Percentiles rank a stretch among this genome's conserved stretches.
phyloP scores from a whole-genome alignment of 441 rosid species.

The Aleurites moluccanus region DNA sequence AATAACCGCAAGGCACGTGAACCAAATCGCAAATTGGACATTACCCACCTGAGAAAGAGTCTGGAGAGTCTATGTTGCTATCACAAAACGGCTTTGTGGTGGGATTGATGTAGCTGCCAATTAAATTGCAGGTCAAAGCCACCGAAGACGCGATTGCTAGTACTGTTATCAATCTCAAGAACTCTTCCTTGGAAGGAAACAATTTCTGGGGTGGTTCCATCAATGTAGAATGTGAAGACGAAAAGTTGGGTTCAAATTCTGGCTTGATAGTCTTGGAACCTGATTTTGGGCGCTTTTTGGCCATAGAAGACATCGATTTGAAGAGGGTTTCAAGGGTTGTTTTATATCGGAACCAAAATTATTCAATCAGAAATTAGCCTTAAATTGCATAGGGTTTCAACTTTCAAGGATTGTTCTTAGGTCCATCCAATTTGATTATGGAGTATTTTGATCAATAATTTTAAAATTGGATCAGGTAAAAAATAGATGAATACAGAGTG shows the following conservation, averaged over 20 bases:
- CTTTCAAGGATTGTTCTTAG: too few relatives aligned
- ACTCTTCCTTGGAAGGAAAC: slow-evolving; percentile 68
- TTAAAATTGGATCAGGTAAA: too few relatives aligned
- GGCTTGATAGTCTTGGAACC: slow-evolving; percentile 21
- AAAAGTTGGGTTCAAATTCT: not conserved
- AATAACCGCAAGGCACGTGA: not conserved
- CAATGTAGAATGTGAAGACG: slow-evolving; percentile 27
- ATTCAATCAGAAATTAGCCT: too few relatives aligned
- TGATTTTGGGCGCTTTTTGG: slow-evolving; percentile 49
- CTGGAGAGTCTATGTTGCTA: slow-evolving; percentile 33
- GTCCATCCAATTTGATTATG: too few relatives aligned
- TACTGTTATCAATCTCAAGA: slow-evolving; percentile 47
- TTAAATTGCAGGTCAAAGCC: slow-evolving; percentile 56
- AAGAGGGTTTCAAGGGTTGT: not conserved
- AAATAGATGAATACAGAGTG: too few relatives aligned
- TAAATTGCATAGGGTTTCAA: too few relatives aligned
- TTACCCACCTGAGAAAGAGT: slow-evolving; percentile 49
- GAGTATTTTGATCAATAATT: too few relatives aligned
- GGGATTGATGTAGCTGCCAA: slow-evolving; percentile 36
- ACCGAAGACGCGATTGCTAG: slow-evolving; percentile 61
- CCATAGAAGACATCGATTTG: slow-evolving; percentile 41
- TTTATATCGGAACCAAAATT: not conserved
- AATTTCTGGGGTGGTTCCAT: slow-evolving; percentile 62
- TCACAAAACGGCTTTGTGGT: slow-evolving; percentile 62
- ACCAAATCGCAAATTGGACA: not conserved